phyloP scores from a whole-genome alignment of 106 monocot genomes.

The Phalaenopsis aphrodite region DNA sequence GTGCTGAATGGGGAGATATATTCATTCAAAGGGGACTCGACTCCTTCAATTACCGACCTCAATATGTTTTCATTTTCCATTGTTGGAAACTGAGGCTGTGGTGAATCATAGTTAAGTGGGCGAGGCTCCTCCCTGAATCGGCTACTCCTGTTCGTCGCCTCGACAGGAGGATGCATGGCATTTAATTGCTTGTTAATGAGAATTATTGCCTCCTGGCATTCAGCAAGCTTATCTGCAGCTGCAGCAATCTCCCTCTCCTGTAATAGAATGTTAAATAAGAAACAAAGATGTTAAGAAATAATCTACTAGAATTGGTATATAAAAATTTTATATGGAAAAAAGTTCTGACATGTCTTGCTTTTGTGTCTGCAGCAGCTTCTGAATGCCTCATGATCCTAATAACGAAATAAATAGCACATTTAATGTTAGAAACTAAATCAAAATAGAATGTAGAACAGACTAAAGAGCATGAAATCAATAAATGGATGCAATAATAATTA shows the following conservation, averaged over 20 bases:
- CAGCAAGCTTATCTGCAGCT: constrained; percentile 91
- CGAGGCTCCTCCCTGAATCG: background rate
- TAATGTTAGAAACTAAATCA: constrained; percentile 3
- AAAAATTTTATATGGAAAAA: background rate
- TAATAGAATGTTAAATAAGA: background rate
- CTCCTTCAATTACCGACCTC: constrained; percentile 15
- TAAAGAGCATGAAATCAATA: background rate
- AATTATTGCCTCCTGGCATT: constrained; percentile 87
- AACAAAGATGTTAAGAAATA: background rate
- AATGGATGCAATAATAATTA: background rate
- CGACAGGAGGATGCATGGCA: constrained; percentile 45
- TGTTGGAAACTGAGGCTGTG: no score
- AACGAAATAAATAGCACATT: constrained; percentile 13
- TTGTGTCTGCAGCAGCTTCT: constrained; percentile 45
- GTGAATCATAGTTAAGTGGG: background rate
- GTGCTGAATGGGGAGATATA: constrained; percentile 30
- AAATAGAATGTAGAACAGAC: background rate
- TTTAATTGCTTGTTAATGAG: constrained; percentile 78
- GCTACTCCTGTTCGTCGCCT: constrained; percentile 2
- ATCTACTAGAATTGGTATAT: background rate
- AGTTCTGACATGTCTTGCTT: constrained; percentile 47
- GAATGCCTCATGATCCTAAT: constrained; percentile 35
- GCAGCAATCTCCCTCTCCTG: constrained; percentile 88
- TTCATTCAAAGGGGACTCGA: constrained; percentile 43
- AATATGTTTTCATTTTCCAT: no score